Evolutionary conservation across 306 rosid species (phyloP).

Genomic region (Boehmeria nivea): DNA sequence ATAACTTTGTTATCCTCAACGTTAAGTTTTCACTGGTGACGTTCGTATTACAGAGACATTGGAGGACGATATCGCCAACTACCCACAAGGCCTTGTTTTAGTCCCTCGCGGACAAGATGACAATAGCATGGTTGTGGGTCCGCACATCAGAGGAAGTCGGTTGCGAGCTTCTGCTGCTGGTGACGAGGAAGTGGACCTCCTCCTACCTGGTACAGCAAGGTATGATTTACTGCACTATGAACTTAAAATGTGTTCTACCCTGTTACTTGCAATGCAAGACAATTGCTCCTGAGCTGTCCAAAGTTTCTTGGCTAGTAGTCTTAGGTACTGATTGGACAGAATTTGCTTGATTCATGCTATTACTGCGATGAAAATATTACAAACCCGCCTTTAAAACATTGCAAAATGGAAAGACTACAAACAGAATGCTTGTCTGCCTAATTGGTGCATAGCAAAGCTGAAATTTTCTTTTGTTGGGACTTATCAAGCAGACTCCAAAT

Average conservation of each 20-base stretch:
- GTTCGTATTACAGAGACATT: conserved; percentile 54
- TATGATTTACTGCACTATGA: conserved; percentile 24
- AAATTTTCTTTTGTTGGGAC: conserved; percentile 1
- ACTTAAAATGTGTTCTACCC: neutral
- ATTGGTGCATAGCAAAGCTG: neutral
- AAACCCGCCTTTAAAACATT: too few relatives aligned
- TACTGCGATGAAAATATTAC: too few relatives aligned
- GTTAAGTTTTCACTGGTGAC: too few relatives aligned
- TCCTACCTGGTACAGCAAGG: conserved; percentile 98
- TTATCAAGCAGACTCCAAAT: conserved; percentile 72
- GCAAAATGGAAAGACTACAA: too few relatives aligned
- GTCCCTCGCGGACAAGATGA: conserved; percentile 78
- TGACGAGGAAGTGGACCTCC: conserved; percentile 93
- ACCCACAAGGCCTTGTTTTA: conserved; percentile 93
- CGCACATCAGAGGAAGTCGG: conserved; percentile 93
- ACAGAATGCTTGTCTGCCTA: too few relatives aligned
- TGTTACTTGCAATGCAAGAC: neutral
- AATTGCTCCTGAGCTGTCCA: too few relatives aligned
- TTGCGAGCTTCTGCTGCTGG: conserved; percentile 97
- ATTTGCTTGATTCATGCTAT: too few relatives aligned
- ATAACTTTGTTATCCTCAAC: too few relatives aligned
- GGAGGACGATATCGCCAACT: conserved; percentile 69
- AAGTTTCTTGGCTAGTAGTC: too few relatives aligned
- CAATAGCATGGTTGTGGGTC: conserved; percentile 68
- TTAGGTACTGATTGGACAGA: too few relatives aligned